Conservation (phyloP, 306 rosid species). For the Alnus glutinosa region DNA sequence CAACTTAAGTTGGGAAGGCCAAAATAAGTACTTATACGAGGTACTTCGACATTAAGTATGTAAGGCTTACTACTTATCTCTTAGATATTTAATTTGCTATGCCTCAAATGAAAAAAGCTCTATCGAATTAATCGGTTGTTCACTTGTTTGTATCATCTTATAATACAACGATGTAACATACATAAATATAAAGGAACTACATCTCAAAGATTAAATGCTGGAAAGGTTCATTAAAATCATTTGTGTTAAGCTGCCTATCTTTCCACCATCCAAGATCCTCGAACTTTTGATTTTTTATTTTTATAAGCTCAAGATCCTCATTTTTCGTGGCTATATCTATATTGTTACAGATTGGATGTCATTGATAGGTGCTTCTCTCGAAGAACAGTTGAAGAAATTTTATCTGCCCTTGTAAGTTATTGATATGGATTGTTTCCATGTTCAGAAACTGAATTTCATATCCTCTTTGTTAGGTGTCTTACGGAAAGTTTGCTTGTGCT, state of each 20-base stretch:
- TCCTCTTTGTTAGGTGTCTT: neutral
- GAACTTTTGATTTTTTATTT: neutral
- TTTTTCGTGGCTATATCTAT: slow-evolving; percentile 5
- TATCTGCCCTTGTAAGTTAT: slow-evolving; percentile 75
- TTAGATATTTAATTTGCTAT: neutral
- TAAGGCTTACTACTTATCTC: no score
- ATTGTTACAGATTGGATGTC: slow-evolving; percentile 56
- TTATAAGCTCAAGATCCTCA: neutral
- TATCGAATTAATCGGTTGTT: neutral
- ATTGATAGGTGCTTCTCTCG: slow-evolving; percentile 83
- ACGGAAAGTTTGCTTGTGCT: neutral
- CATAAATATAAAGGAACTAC: neutral
- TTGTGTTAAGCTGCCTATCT: neutral
- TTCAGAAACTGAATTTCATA: neutral
- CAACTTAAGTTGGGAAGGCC: no score
- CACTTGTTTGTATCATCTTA: neutral
- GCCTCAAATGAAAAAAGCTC: neutral
- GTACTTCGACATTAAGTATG: no score
- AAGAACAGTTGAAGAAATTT: slow-evolving; percentile 70
- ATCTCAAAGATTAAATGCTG: neutral
- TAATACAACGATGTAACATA: neutral
- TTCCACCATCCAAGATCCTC: neutral
- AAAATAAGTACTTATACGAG: neutral
- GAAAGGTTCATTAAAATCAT: neutral
- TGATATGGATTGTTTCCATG: slow-evolving; percentile 14